Evolutionary conservation across 2,329 filamentous ascomycete genomes (phyloP), one percentile per base, ranked within the genome.

Genomic region (Penicillium sp.): DNA sequence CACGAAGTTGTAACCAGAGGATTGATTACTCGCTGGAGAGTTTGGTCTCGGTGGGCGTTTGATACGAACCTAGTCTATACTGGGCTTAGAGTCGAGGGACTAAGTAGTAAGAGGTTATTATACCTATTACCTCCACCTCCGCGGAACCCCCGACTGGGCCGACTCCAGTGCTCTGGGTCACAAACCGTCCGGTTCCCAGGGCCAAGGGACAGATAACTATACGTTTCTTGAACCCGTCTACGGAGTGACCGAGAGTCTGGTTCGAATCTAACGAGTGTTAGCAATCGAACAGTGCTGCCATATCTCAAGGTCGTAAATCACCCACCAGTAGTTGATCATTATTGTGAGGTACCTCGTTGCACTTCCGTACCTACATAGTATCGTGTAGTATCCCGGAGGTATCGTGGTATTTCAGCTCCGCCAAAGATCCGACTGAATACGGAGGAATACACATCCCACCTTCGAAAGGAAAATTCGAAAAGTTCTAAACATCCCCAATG

Each of bases 141-240:
- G 28, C 28, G 2, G 28, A 38, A 34, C 47, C 50, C 38, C 47
- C 52, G 43, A 31, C 31, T 31, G 1, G 31, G 31, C 4, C 25
- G 8, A 47, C 37, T 39, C 55, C 52, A 59, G 43, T 39, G 62
- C 49, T 42, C 57, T 68, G 68, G 68, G 54, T 67, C 66, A 14
- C 43, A 25, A n/a, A 20, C 31, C 47, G 47, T 17, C 31, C 28
- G 47, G 47, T 41, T 25, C 14, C 42, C 43, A 31, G 25, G 43
- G 25, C 43, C 11, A 49, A 20, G n/a, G n/a, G 28, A 35, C 17
- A 10, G 31, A 31, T 10, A 31, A 31, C 31, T 31, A 31, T 28
- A 28, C 5, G 25, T 28, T 28, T 3, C 25, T 28, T 28, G 25
- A 28, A 28, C 25, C 25, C 5, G 31, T 8, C 31, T 31, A 49